These are phyloP conservation scores for Taxawa tesnikishii DNA, from an alignment of 2,329 filamentous ascomycete genomes.

Conservation along the genomic window DNA sequence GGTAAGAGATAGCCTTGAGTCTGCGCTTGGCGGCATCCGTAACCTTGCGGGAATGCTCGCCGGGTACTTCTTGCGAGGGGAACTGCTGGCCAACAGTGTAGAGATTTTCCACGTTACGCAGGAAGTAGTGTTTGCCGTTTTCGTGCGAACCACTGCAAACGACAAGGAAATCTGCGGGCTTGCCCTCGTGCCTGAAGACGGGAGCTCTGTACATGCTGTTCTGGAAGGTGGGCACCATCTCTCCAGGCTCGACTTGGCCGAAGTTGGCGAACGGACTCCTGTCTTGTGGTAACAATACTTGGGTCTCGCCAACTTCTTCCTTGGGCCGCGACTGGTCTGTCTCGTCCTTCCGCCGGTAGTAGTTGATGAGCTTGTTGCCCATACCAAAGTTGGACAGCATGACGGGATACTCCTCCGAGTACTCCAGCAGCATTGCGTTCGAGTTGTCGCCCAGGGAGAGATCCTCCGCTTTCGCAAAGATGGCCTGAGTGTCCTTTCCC, in stretches of 20 bases:
- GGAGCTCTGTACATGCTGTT: slow-evolving; percentile 94
- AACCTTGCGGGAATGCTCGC: slow-evolving; percentile 85
- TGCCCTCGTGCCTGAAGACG: slow-evolving; percentile 74
- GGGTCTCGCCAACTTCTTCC: slow-evolving; percentile 75
- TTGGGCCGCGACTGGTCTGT: slow-evolving; percentile 69
- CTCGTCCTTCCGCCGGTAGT: slow-evolving; percentile 74
- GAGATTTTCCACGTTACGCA: slow-evolving; percentile 83
- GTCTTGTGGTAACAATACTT: slow-evolving; percentile 81
- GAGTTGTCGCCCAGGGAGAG: slow-evolving; percentile 84
- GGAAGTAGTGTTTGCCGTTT: slow-evolving; percentile 65
- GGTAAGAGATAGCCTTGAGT: slow-evolving; percentile 90
- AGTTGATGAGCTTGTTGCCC: slow-evolving; percentile 93
- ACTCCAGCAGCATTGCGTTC: slow-evolving; percentile 77
- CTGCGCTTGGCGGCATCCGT: slow-evolving; percentile 96
- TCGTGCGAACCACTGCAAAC: slow-evolving; percentile 69
- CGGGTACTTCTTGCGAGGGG: slow-evolving; percentile 82
- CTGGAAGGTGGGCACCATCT: slow-evolving; percentile 80
- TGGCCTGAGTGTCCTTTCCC: slow-evolving; percentile 62
- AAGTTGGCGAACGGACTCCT: slow-evolving; percentile 94
- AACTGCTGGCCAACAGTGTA: slow-evolving; percentile 89
- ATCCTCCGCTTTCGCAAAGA: slow-evolving; percentile 71
- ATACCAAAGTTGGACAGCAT: slow-evolving; percentile 95
- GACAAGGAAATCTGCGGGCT: slow-evolving; percentile 74
- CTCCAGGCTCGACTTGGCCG: slow-evolving; percentile 80
- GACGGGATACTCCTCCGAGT: slow-evolving; percentile 84